Conservation (phyloP, 352 stramenopile genomes). For the Globisporangium echinulatum region DNA sequence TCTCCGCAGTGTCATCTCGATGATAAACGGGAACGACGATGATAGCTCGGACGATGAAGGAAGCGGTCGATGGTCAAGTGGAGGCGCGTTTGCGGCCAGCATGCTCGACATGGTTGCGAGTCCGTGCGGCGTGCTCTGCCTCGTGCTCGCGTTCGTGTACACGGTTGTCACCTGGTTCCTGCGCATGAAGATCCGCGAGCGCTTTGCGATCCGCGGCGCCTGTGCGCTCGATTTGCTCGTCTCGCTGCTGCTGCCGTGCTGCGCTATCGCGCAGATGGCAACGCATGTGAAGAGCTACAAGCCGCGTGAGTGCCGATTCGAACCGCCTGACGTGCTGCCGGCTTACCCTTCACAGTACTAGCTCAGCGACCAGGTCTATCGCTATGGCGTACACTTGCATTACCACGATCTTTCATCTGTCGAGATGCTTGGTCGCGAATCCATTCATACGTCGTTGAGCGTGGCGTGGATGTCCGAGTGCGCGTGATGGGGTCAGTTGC, state of each 20-base stretch:
- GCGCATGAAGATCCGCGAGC: slow-evolving; percentile 20
- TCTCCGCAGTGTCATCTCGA: background rate
- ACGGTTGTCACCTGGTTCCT: slow-evolving; percentile 9
- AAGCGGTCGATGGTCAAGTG: no score
- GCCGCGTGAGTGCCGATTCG: slow-evolving; percentile 73
- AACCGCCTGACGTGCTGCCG: slow-evolving; percentile 20
- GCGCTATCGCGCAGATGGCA: slow-evolving; percentile 28
- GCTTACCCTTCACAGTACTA: slow-evolving; percentile 12
- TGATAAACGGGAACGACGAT: background rate
- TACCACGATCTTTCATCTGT: background rate
- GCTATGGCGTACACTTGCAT: no score
- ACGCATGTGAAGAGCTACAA: slow-evolving; percentile 24
- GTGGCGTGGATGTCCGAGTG: background rate
- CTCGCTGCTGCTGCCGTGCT: slow-evolving; percentile 16
- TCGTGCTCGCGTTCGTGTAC: slow-evolving; percentile 10
- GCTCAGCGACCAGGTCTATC: background rate
- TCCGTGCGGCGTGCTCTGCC: slow-evolving; percentile 3
- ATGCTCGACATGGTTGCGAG: background rate
- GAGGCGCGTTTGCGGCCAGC: background rate
- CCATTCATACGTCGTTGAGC: background rate
- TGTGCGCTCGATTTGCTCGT: slow-evolving; percentile 9
- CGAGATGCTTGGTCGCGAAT: background rate
- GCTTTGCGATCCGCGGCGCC: slow-evolving; percentile 24
- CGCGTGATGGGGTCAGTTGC: no score
- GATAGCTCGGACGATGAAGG: background rate